These are phyloP conservation scores for Wickerhamiella sorbophila DNA, from an alignment of 805 yeast species.

Conservation along the genomic window DNA sequence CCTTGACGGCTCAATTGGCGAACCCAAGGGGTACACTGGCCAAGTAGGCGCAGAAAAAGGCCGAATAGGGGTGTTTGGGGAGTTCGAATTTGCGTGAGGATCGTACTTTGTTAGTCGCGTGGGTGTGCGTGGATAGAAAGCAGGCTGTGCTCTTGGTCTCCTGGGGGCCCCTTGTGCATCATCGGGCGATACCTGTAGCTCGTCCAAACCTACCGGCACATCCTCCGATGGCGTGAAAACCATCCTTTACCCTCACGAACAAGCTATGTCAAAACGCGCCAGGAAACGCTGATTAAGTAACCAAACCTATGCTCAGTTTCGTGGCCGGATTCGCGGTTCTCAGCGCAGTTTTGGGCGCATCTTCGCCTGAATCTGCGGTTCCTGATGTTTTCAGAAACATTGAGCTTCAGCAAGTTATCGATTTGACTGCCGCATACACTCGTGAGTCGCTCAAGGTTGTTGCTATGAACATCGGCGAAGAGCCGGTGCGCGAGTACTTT, in stretches of 20 bases:
- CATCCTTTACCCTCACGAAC: too few species aligned
- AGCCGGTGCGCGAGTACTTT: constrained; percentile 42
- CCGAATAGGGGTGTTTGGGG: neutral
- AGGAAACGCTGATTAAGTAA: neutral
- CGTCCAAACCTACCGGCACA: too few species aligned
- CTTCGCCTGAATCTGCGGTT: neutral
- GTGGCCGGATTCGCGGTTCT: neutral
- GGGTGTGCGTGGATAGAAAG: too few species aligned
- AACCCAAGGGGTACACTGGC: neutral
- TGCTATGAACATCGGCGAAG: constrained; percentile 41
- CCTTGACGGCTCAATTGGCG: neutral
- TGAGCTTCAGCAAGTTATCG: constrained; percentile 42
- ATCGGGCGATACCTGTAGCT: too few species aligned
- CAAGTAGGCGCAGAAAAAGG: neutral
- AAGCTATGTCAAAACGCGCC: too few species aligned
- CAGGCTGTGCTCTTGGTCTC: too few species aligned
- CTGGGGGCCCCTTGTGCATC: too few species aligned
- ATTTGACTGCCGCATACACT: constrained; percentile 50
- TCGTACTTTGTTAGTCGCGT: neutral
- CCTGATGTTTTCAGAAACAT: constrained; percentile 41
- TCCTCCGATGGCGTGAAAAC: too few species aligned
- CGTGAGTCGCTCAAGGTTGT: constrained; percentile 45
- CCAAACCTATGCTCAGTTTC: neutral
- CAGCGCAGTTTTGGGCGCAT: neutral
- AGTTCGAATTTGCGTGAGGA: neutral